phyloP scores from a whole-genome alignment of 2,329 filamentous ascomycete species.

The Blastomyces parvus region DNA sequence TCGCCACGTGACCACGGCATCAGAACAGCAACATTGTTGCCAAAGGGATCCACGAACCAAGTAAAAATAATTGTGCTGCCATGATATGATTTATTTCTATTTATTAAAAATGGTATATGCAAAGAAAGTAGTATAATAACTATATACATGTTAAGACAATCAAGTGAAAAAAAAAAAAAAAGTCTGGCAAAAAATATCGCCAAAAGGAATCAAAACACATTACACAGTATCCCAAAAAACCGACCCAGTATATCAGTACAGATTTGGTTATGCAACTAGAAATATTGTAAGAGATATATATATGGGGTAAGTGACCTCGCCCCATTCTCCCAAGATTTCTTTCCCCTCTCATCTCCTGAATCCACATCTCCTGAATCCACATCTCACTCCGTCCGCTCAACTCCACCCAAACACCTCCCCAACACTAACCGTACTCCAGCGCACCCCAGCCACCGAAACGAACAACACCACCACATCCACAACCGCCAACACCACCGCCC shows the following conservation, averaged over 20 bases:
- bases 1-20: neutral
- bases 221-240: too few relatives aligned
- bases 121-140: neutral
- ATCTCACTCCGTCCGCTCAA: slow-evolving; percentile 13
- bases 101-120: neutral
- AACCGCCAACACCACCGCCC: slow-evolving; percentile 58
- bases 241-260: too few relatives aligned
- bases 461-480: slow-evolving; percentile 66
- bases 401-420: slow-evolving; percentile 82
- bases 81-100: neutral
- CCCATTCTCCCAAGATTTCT: too few relatives aligned
- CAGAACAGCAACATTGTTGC: too few relatives aligned
- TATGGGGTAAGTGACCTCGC: too few relatives aligned
- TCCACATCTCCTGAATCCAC: neutral
- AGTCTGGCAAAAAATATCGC: neutral
- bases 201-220: neutral
- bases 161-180: neutral
- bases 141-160: neutral
- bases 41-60: too few relatives aligned
- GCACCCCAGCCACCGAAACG: slow-evolving; percentile 62
- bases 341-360: neutral
- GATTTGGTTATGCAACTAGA: too few relatives aligned
- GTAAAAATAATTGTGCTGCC: too few relatives aligned
- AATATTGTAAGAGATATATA: too few relatives aligned
- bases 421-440: slow-evolving; percentile 68